Conservation (phyloP, 371 early-diverging fungal species). For the Coemansia sp. region DNA sequence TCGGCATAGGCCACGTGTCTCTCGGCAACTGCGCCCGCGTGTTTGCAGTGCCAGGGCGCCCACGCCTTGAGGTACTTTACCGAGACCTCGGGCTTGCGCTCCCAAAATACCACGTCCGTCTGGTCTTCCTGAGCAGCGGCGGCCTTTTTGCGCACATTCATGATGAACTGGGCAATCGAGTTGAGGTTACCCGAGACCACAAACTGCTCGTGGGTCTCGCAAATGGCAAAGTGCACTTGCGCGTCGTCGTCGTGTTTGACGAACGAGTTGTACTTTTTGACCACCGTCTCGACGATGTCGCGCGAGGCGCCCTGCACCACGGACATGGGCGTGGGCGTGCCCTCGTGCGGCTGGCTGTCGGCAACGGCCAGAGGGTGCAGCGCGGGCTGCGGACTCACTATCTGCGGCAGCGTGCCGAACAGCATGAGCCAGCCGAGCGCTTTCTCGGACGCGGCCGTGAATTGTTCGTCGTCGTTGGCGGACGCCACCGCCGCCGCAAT, state of each 20-base stretch:
- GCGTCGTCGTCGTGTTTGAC: conserved; percentile 68
- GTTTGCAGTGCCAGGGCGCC: conserved; percentile 76
- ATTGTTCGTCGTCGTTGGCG: conserved; percentile 73
- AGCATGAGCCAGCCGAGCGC: conserved; percentile 85
- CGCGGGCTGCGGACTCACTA: conserved; percentile 75
- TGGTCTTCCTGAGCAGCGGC: conserved; percentile 55
- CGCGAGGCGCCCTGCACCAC: conserved; percentile 69
- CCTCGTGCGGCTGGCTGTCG: conserved; percentile 80
- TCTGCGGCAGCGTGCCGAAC: conserved; percentile 82
- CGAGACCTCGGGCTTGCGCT: conserved; percentile 77
- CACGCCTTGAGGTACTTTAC: conserved; percentile 69
- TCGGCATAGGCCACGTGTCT: conserved; percentile 43
- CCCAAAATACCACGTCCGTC: conserved; percentile 72
- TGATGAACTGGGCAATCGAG: conserved; percentile 67
- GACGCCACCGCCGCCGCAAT: conserved; percentile 83
- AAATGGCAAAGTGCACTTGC: conserved; percentile 49
- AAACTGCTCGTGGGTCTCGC: conserved; percentile 45
- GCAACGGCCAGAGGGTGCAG: conserved; percentile 65
- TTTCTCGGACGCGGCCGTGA: conserved; percentile 71
- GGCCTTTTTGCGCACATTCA: conserved; percentile 69
- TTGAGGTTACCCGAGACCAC: conserved; percentile 13
- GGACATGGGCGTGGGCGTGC: conserved; percentile 87
- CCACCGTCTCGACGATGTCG: conserved; percentile 51
- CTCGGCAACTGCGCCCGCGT: conserved; percentile 61
- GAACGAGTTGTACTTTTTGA: conserved; percentile 71